Evolutionary conservation across 768 basidiomycete species (phyloP), one percentile per base, ranked within the genome.

Genomic region (Russula dissimulans): DNA sequence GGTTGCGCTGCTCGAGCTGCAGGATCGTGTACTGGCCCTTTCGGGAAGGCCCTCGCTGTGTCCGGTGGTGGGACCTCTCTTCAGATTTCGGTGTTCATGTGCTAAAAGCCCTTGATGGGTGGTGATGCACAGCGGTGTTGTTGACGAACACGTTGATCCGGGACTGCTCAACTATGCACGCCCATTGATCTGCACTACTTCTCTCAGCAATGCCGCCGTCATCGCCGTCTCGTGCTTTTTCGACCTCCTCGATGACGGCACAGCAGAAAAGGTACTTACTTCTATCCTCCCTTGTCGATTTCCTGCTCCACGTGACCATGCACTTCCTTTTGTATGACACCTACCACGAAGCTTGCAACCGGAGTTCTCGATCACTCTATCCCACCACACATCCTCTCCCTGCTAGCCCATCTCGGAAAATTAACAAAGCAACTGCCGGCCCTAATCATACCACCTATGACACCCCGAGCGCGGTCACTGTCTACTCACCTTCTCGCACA

Each of bases 161-260:
- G 4, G 52, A 54, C 32, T 97, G 22, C 73, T 97, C 65, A 97
- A 97, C 70, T 98, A 95, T 71, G 92, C 93, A 0, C 80, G 95
- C 31, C 81, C 92, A 3, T 76, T 97, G 51, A 90, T 97, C 53
- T 97, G 93, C 74, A 97, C 93, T 3, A 97, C 95, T 0, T 82
- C 91, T 0, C 78, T 91, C 60, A 84, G 86, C 61, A 82, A 84
- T 65, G 29, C 86, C 12, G 92, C 84, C 68, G 79, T 95, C 45
- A 74, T 92, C 50, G 85, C 89, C 0, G 80, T 86, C 12, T 81
- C 84, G 49, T 86, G 85, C 63, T 86, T 89, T 0, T 87, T 94
- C 69, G 91, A 94, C 67, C 71, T 92, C 71, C 77, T 97, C 3
- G 77, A 81, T 60, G 77, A 87, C 36, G 85, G 86, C 4, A 82